Evolutionary conservation across 2,329 filamentous ascomycete species (phyloP).

Genomic region (Fusarium caatingaense): DNA sequence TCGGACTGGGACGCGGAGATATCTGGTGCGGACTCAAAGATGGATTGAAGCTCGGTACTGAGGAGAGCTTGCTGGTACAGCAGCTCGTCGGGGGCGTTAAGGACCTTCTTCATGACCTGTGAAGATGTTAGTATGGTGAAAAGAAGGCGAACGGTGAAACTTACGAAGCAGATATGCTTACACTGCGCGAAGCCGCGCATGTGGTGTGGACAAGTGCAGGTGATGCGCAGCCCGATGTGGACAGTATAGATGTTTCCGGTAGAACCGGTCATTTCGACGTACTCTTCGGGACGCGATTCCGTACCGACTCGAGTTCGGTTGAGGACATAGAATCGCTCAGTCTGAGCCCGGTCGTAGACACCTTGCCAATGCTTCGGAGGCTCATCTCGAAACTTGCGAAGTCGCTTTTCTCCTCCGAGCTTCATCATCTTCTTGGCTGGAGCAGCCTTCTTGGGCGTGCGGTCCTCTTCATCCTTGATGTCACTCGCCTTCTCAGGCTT

Average conservation of each 20-base stretch:
- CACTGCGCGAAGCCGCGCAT: slow-evolving; percentile 66
- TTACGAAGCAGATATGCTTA: slow-evolving; percentile 72
- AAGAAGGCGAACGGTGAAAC: slow-evolving; percentile 9
- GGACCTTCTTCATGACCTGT: slow-evolving; percentile 67
- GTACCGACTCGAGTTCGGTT: slow-evolving; percentile 53
- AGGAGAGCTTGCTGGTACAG: slow-evolving; percentile 73
- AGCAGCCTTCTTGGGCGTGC: background rate
- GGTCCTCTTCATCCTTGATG: background rate
- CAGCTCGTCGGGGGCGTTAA: slow-evolving; percentile 66
- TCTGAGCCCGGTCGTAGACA: slow-evolving; percentile 54
- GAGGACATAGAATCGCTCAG: slow-evolving; percentile 61
- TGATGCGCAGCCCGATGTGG: slow-evolving; percentile 61
- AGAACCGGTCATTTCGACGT: slow-evolving; percentile 69
- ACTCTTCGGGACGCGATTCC: slow-evolving; percentile 59
- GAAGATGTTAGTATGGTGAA: background rate
- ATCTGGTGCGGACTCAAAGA: slow-evolving; percentile 65
- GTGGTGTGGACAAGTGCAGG: slow-evolving; percentile 68
- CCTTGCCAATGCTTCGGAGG: slow-evolving; percentile 52
- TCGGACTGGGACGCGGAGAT: slow-evolving; percentile 54
- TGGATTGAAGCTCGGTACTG: slow-evolving; percentile 66
- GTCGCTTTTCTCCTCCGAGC: slow-evolving; percentile 50
- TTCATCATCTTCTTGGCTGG: background rate
- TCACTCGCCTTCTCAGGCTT: background rate
- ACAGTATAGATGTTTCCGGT: slow-evolving; percentile 75
- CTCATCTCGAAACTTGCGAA: slow-evolving; percentile 49